Base-by-base conservation (phyloP, 2,329 filamentous ascomycete species). In the Cladorrhinum sp. region DNA sequence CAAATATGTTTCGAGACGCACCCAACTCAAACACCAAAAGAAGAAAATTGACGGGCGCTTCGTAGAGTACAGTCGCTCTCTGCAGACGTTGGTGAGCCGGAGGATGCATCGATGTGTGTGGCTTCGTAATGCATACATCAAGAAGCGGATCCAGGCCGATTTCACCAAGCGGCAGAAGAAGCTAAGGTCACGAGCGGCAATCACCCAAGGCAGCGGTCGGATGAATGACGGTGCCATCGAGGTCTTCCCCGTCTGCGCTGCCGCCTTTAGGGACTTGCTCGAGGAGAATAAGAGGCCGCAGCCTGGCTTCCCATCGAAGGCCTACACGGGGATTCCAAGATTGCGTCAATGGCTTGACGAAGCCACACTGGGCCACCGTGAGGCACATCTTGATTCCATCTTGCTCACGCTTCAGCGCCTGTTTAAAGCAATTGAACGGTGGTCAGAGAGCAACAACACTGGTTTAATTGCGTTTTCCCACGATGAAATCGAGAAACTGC, bases 331-430 rank as follows among this genome's bases (percentile, higher is more conserved):
- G 1, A 39, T 64, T 18, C 58, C 60, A 0, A n/a, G 28, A 3
- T 50, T 65, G 18, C 55, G 59, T 7, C 64, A 58, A 21, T 65
- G 60, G 62, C 18, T 64, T 2, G 26, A 14, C 1, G 56, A 64
- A 1, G 30, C 39, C 1, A 48, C 56, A 5, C 14, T 61, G 1
- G n/a, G 18, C 0, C 24, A 54, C n/a, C 51, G 60, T 5, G 55
- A 65, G 28, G 26, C 49, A 18, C 58, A 60, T 33, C 53, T 62
- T 6, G 28, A 62, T 21, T 21, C 26, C 5, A n/a, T 62, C 12
- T 49, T 65, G 3, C 14, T 30, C 9, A 14, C 48, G 1, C 56
- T 62, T 1, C 39, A 53, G 16, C 49, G 55, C 1, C 26, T 64
- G 10, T 39, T 58, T 18, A 20, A 58, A n/a, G 49, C n/a, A 12